phyloP scores from a whole-genome alignment of 352 stramenopile genomes.

The Blastocystis sp. region DNA sequence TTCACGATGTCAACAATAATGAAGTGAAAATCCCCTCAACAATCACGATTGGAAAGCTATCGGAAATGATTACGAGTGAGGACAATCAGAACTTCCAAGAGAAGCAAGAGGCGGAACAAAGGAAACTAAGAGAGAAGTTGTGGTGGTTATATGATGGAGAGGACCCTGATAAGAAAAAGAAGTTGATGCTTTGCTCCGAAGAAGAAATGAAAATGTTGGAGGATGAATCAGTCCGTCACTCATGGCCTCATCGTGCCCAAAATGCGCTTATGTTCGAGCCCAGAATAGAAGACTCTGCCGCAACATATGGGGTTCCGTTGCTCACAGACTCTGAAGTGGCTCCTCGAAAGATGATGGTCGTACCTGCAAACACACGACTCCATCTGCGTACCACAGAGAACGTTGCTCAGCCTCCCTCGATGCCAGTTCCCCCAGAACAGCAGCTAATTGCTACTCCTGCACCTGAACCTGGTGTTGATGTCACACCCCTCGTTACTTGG shows the following conservation, averaged over 20 bases:
- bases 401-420: background rate
- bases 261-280: conserved; percentile 34
- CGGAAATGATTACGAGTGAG: conserved; percentile 56
- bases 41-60: conserved; percentile 20
- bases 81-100: conserved; percentile 61
- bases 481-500: conserved; percentile 19
- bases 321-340: conserved; percentile 3
- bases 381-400: background rate
- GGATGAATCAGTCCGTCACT: background rate
- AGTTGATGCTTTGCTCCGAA: background rate
- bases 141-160: conserved; percentile 53
- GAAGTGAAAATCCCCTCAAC: conserved; percentile 2
- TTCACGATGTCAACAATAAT: conserved; percentile 60
- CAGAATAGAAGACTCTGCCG: background rate
- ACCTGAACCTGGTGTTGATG: conserved; percentile 19
- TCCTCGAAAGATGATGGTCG: background rate
- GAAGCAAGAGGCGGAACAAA: conserved; percentile 38
- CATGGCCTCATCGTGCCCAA: conserved; percentile 9
- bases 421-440: background rate
- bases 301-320: background rate
- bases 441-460: conserved; percentile 2
- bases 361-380: conserved; percentile 17
- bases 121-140: conserved; percentile 25
- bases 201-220: conserved; percentile 12
- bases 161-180: conserved; percentile 27